Percentiles rank a stretch among this genome's conserved stretches.
Evolutionary conservation across 108 stramenopile species (phyloP).

Genomic region (Cyclotella cryptica): DNA sequence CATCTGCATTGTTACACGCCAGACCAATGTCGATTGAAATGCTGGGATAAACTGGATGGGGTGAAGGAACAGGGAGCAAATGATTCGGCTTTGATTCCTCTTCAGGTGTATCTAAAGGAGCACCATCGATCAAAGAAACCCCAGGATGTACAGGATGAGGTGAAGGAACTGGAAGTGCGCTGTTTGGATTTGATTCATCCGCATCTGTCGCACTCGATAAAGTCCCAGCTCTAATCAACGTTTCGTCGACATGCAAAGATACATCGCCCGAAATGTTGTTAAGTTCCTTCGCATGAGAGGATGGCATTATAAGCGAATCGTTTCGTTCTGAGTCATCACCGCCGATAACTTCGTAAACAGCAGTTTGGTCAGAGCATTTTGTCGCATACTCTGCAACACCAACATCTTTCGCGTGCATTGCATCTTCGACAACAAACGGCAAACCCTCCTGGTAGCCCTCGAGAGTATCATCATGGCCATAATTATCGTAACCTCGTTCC

Average conservation of each 20-base stretch:
- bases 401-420: too few relatives aligned
- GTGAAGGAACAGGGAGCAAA: background rate
- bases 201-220: background rate
- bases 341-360: too few relatives aligned
- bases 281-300: too few relatives aligned
- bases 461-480: too few relatives aligned
- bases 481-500: background rate
- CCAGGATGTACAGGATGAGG: slow-evolving; percentile 1
- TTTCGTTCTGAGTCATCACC: too few relatives aligned
- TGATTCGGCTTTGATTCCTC: background rate
- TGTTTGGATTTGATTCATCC: background rate
- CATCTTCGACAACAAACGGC: too few relatives aligned
- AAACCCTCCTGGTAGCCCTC: too few relatives aligned
- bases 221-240: background rate
- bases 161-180: background rate
- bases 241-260: background rate
- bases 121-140: background rate
- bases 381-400: too few relatives aligned
- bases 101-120: background rate
- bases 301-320: too few relatives aligned
- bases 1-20: background rate
- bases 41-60: slow-evolving; percentile 4
- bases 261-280: too few relatives aligned
- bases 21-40: background rate
- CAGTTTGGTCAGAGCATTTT: too few relatives aligned